Evolutionary conservation across 2,329 filamentous ascomycete species (phyloP).

Genomic region (Fusarium verrucosum): DNA sequence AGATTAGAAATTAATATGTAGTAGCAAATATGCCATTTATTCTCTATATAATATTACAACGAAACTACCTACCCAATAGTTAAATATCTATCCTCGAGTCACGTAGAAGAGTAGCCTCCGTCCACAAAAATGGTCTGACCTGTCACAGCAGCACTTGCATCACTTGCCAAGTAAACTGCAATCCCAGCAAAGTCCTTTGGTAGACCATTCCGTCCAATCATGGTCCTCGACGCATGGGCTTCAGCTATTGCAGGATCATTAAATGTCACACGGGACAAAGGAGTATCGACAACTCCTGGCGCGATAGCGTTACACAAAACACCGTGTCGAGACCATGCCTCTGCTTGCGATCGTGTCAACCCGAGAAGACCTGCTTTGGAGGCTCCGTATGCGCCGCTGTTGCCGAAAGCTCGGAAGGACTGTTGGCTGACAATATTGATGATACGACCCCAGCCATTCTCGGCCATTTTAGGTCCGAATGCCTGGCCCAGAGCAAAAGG

Average conservation of each 20-base stretch:
- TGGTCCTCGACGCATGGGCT: slow-evolving; percentile 43
- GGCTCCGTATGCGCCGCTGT: slow-evolving; percentile 49
- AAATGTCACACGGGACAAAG: slow-evolving; percentile 39
- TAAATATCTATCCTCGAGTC: not conserved
- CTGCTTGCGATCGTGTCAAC: slow-evolving; percentile 48
- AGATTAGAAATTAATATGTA: too few relatives aligned
- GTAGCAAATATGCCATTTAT: too few relatives aligned
- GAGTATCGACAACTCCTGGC: slow-evolving; percentile 46
- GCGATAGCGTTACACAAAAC: slow-evolving; percentile 50
- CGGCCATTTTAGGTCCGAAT: slow-evolving; percentile 48
- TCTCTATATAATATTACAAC: too few relatives aligned
- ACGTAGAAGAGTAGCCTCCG: slow-evolving; percentile 47
- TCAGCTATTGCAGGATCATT: slow-evolving; percentile 32
- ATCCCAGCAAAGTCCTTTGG: slow-evolving; percentile 47
- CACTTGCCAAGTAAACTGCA: slow-evolving; percentile 45
- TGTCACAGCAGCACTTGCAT: slow-evolving; percentile 46
- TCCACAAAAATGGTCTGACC: slow-evolving; percentile 50
- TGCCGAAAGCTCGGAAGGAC: slow-evolving; percentile 46
- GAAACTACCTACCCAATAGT: not conserved
- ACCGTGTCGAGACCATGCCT: slow-evolving; percentile 48
- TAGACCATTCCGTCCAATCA: slow-evolving; percentile 47
- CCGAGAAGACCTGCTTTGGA: slow-evolving; percentile 47
- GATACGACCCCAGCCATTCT: slow-evolving; percentile 46
- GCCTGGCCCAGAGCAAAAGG: slow-evolving; percentile 47
- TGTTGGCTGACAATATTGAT: slow-evolving; percentile 50